Base-by-base conservation (phyloP, 75 land plant species). In the Pinus albicaulis region DNA sequence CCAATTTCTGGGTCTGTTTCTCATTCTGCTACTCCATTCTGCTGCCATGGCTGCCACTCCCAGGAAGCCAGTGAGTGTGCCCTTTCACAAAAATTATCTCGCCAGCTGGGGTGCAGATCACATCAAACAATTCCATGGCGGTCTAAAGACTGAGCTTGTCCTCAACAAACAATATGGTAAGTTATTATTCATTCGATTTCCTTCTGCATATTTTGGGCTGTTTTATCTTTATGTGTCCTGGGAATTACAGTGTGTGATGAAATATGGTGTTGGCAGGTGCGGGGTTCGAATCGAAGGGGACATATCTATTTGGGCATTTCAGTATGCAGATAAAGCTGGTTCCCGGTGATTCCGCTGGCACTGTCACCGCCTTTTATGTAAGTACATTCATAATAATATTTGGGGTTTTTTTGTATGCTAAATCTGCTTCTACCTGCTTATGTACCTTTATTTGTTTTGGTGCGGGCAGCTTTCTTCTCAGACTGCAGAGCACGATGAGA, bases 281-380 rank as follows among this genome's bases (percentile, higher is more conserved):
- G 1, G 80, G 76, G 20, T 78, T 78, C 26, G 79, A 79, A 34
- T 78, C 80, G 3, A 78, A 76, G 62, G 55, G 52, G 0, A 16
- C n/a, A 15, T 78, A 76, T 57, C 19, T 78, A 2, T 78, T 75
- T 78, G 80, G 80, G 11, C 61, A 78, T 5, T 38, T 78, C 52
- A 55, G 48, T 17, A 78, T 78, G 80, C 13, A 78, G 56, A 75
- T 78, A 4, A 78, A 78, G 28, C 80, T 78, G 57, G 80, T 78
- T 4, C 60, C 31, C 13, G 59, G 59, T 22, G 79, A 78, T 14
- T 78, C 79, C 5, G 80, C 80, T n/a, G 80, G 80, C 24, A 78
- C 79, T 16, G 80, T 78, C 55, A 78, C 80, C 20, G 34, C 80
- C 2, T 78, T 56, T 28, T 78, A 78, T 78, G 80, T 78, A n/a